Conservation (phyloP, 2,329 filamentous ascomycete species). For the Ophiognomonia clavigignenti-juglandacearum region DNA sequence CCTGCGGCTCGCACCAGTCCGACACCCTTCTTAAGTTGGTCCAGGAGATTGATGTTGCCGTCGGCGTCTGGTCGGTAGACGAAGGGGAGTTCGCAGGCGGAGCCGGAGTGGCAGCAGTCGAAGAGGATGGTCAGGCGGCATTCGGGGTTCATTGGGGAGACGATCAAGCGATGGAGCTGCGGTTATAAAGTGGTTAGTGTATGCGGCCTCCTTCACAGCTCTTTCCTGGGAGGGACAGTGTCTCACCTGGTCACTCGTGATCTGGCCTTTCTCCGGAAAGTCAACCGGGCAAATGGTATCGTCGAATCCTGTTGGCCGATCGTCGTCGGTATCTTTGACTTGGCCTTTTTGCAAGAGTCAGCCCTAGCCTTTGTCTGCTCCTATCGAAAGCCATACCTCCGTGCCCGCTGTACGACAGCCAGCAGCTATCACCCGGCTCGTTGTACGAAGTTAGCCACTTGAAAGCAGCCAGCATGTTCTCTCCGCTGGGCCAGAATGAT, state of each 20-base stretch:
- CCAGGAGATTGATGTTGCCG: constrained; percentile 50
- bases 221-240: neutral
- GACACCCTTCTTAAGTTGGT: constrained; percentile 48
- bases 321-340: constrained; percentile 38
- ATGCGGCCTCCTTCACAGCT: neutral
- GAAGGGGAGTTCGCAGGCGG: constrained; percentile 53
- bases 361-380: neutral
- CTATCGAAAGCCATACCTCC: constrained; percentile 32
- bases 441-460: constrained; percentile 48
- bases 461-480: constrained; percentile 43
- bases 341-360: constrained; percentile 29
- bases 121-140: constrained; percentile 52
- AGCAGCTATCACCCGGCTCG: constrained; percentile 45
- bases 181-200: neutral
- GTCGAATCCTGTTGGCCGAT: constrained; percentile 34
- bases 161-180: constrained; percentile 44
- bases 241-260: constrained; percentile 39
- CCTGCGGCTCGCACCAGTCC: constrained; percentile 44
- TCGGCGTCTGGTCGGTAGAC: constrained; percentile 53
- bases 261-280: constrained; percentile 46
- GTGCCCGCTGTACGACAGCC: constrained; percentile 56
- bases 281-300: constrained; percentile 52
- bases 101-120: constrained; percentile 59
- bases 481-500: constrained; percentile 27
- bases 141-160: constrained; percentile 43